Evolutionary conservation across 2,329 filamentous ascomycete species (phyloP).

Genomic region (Clarireedia homoeocarpa): DNA sequence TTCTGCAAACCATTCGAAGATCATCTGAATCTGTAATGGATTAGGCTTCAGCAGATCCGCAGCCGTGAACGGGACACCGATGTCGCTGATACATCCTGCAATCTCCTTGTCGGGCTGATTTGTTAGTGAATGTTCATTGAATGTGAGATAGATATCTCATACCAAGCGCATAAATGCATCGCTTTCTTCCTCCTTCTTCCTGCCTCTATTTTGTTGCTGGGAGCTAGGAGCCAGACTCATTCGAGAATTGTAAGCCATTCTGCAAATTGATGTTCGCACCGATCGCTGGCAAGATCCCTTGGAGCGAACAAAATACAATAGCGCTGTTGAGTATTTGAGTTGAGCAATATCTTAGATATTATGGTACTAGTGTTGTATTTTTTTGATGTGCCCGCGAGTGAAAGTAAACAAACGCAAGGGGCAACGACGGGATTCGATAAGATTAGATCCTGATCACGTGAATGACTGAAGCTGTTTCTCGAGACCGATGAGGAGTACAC

Average conservation of each 20-base stretch:
- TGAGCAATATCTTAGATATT: neutral
- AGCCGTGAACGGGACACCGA: conserved; percentile 81
- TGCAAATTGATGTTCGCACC: neutral
- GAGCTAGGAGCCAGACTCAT: conserved; percentile 43
- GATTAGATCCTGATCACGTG: neutral
- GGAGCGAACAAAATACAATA: neutral
- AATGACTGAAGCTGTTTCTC: neutral
- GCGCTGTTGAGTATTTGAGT: neutral
- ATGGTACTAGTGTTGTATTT: neutral
- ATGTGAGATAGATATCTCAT: conserved; percentile 17
- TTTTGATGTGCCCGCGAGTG: neutral
- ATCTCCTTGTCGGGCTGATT: conserved; percentile 62
- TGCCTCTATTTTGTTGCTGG: conserved; percentile 39
- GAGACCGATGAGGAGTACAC: neutral
- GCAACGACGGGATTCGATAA: conserved; percentile 2
- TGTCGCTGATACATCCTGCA: conserved; percentile 93
- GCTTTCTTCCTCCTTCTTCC: conserved; percentile 49
- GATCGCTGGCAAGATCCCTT: neutral
- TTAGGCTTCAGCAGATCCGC: conserved; percentile 91
- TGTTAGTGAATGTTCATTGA: conserved; percentile 13
- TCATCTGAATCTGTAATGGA: conserved; percentile 88
- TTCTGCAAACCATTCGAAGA: conserved; percentile 97
- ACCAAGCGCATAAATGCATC: conserved; percentile 51
- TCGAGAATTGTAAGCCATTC: conserved; percentile 42
- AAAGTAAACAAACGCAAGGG: conserved; percentile 11